Percentiles rank a stretch among this genome's conserved stretches.
These are phyloP conservation scores for Claviceps pusilla DNA, from an alignment of 2,329 filamentous ascomycete species.

Conservation along the genomic window DNA sequence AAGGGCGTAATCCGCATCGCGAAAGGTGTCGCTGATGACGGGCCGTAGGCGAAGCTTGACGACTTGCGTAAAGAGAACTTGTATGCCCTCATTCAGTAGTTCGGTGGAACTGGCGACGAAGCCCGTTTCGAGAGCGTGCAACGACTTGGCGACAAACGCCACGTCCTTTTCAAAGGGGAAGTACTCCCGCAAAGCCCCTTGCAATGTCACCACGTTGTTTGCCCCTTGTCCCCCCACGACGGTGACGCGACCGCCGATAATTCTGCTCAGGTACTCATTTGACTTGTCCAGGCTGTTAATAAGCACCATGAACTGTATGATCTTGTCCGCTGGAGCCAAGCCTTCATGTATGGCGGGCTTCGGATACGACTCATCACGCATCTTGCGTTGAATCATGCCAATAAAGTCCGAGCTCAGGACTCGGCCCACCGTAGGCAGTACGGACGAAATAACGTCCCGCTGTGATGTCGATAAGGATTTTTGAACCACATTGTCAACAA, in stretches of 20 bases:
- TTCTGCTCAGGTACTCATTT: constrained; percentile 78
- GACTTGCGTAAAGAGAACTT: constrained; percentile 76
- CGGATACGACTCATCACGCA: constrained; percentile 91
- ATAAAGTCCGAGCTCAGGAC: constrained; percentile 83
- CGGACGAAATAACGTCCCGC: constrained; percentile 57
- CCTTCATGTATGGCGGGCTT: constrained; percentile 63
- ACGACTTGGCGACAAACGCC: constrained; percentile 48
- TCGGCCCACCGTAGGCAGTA: constrained; percentile 63
- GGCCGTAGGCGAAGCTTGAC: constrained; percentile 73
- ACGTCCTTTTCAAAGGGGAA: constrained; percentile 75
- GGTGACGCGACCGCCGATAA: constrained; percentile 55
- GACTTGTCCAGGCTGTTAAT: constrained; percentile 93
- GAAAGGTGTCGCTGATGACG: constrained; percentile 75
- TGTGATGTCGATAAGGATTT: constrained; percentile 79
- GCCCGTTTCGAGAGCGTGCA: constrained; percentile 52
- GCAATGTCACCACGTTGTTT: constrained; percentile 19
- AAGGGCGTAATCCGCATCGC: constrained; percentile 74
- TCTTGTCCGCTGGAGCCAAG: constrained; percentile 73
- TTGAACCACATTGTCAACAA: constrained; percentile 82
- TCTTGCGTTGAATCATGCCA: constrained; percentile 92
- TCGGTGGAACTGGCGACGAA: constrained; percentile 70
- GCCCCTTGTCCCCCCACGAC: constrained; percentile 22
- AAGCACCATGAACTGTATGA: constrained; percentile 78
- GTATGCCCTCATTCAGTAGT: constrained; percentile 67
- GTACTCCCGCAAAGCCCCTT: constrained; percentile 39